These are phyloP conservation scores for Xerocomellus intermedius DNA, from an alignment of 768 basidiomycete species.

Conservation along the genomic window DNA sequence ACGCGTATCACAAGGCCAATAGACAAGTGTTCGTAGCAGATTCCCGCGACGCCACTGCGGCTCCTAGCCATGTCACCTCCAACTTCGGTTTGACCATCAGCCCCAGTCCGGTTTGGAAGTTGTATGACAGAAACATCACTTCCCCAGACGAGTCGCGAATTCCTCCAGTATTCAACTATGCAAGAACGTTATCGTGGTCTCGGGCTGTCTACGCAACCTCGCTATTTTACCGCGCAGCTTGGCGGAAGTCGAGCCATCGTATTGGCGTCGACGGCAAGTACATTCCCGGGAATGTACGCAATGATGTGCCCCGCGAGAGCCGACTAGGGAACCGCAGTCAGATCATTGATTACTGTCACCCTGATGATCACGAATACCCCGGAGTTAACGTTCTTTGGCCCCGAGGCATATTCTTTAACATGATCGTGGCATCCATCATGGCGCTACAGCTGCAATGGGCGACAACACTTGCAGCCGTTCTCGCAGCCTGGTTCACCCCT, in stretches of 20 bases:
- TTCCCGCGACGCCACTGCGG: background rate
- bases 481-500: constrained; percentile 31
- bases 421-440: constrained; percentile 31
- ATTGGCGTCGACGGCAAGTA: background rate
- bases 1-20: constrained; percentile 18
- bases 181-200: constrained; percentile 23
- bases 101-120: constrained; percentile 4
- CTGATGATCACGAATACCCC: background rate
- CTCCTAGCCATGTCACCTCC: background rate
- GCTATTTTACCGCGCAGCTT: constrained; percentile 18
- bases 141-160: constrained; percentile 27
- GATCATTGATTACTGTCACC: constrained; percentile 21
- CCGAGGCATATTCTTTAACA: constrained; percentile 22
- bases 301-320: constrained; percentile 8
- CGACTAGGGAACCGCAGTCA: constrained; percentile 21
- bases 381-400: constrained; percentile 16
- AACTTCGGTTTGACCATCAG: constrained; percentile 19
- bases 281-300: background rate
- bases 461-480: constrained; percentile 29
- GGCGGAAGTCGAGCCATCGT: constrained; percentile 1
- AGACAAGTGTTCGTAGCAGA: background rate
- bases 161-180: constrained; percentile 27
- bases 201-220: constrained; percentile 15
- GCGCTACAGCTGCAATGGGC: constrained; percentile 35
- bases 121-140: background rate